Conservation (phyloP, 208 protist genomes). For the Porcisia deanei region DNA sequence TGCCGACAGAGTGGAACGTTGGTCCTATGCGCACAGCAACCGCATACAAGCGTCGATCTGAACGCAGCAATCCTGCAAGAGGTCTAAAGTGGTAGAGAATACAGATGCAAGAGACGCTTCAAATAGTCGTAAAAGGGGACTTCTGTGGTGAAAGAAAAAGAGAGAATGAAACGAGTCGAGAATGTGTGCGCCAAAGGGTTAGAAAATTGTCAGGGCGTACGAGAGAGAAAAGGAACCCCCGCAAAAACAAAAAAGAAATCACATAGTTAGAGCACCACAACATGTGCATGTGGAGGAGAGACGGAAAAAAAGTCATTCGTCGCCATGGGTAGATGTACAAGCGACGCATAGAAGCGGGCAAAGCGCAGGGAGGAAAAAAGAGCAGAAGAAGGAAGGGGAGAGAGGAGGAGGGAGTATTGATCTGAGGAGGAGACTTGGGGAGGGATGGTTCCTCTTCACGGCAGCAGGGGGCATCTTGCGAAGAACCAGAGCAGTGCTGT, state of each 20-base stretch:
- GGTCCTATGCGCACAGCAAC: not conserved
- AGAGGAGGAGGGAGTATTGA: not conserved
- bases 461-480: not conserved
- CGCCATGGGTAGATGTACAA: no score
- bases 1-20: not conserved
- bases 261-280: not conserved
- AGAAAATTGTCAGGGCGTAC: no score
- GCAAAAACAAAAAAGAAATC: not conserved
- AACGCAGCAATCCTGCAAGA: not conserved
- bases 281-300: not conserved
- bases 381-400: no score
- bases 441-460: not conserved
- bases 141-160: not conserved
- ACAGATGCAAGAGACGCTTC: not conserved
- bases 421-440: not conserved
- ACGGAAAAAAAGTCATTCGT: no score
- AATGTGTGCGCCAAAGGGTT: not conserved
- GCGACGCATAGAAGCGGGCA: not conserved
- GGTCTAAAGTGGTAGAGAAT: not conserved
- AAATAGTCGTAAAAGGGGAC: not conserved
- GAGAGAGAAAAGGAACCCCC: not conserved
- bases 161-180: not conserved
- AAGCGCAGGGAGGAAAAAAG: no score
- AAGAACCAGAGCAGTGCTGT: not conserved
- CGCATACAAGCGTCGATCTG: not conserved